phyloP scores from a whole-genome alignment of 768 basidiomycete genomes.

The Xerocomus brunneocitrinus region DNA sequence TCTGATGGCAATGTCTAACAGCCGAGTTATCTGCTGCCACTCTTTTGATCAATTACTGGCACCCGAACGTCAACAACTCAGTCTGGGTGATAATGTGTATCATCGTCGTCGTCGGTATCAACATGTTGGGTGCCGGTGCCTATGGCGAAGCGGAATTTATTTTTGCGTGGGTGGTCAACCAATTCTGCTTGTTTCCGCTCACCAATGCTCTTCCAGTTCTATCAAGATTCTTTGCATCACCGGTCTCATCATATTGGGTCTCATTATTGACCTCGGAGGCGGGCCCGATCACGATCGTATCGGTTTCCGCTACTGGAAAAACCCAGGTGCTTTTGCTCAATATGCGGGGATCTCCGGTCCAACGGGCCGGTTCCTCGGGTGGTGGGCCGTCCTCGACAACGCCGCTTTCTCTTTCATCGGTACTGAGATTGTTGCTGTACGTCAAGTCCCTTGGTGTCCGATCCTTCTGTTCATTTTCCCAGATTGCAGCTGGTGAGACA shows the following conservation, averaged over 20 bases:
- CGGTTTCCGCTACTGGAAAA: slow-evolving; percentile 65
- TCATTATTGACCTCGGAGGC: slow-evolving; percentile 82
- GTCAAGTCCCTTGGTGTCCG: slow-evolving; percentile 18
- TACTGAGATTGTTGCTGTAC: slow-evolving; percentile 88
- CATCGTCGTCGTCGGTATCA: slow-evolving; percentile 71
- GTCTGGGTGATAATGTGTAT: slow-evolving; percentile 79
- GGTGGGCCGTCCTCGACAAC: slow-evolving; percentile 69
- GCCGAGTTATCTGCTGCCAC: slow-evolving; percentile 45
- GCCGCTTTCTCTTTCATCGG: slow-evolving; percentile 94
- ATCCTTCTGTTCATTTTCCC: slow-evolving; percentile 6
- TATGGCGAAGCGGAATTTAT: slow-evolving; percentile 86
- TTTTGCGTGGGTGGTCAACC: slow-evolving; percentile 53
- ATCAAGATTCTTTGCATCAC: slow-evolving; percentile 88
- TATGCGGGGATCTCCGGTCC: slow-evolving; percentile 57
- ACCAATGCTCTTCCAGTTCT: slow-evolving; percentile 36
- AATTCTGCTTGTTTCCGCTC: background rate
- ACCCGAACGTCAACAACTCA: slow-evolving; percentile 51
- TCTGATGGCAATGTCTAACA: slow-evolving; percentile 10
- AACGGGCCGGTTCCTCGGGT: slow-evolving; percentile 73
- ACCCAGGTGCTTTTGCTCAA: slow-evolving; percentile 88
- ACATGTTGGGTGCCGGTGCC: slow-evolving; percentile 68
- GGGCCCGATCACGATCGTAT: slow-evolving; percentile 76
- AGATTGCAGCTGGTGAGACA: slow-evolving; percentile 88
- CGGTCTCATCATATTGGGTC: slow-evolving; percentile 64
- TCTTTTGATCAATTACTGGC: slow-evolving; percentile 75